Conservation (phyloP, 441 rosid genomes). For the Mallotus repandus region DNA sequence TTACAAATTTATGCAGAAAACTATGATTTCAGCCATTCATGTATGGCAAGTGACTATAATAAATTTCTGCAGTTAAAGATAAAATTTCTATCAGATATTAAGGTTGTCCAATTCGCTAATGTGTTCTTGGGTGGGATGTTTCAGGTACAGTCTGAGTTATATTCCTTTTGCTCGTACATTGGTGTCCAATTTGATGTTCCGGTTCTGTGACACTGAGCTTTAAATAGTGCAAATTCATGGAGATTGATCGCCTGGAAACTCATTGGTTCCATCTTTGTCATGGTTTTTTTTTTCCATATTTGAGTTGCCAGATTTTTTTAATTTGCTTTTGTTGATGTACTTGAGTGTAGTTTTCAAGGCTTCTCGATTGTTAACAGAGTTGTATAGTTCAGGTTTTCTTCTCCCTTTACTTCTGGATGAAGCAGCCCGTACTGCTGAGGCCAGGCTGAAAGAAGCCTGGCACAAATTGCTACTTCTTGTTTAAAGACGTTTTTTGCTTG, state of each 20-base stretch:
- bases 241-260: conserved; percentile 9
- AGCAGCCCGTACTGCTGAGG: not conserved
- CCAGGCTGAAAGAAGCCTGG: not conserved
- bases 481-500: not conserved
- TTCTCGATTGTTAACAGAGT: not conserved
- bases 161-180: conserved; percentile 84
- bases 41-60: not conserved
- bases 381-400: not conserved
- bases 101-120: not conserved
- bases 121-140: conserved; percentile 25
- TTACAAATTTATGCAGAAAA: not conserved
- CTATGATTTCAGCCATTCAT: not conserved
- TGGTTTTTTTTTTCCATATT: not conserved
- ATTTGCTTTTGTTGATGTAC: not conserved
- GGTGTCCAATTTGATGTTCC: conserved; percentile 75
- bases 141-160: conserved; percentile 93
- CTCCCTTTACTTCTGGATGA: not conserved
- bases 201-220: conserved; percentile 79
- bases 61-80: not conserved
- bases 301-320: not conserved
- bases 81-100: not conserved
- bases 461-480: not conserved
- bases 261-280: not conserved
- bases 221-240: conserved; percentile 26
- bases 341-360: not conserved